These are phyloP conservation scores for Asterophora lycoperdoides DNA, from an alignment of 768 basidiomycete genomes.

Conservation along the genomic window DNA sequence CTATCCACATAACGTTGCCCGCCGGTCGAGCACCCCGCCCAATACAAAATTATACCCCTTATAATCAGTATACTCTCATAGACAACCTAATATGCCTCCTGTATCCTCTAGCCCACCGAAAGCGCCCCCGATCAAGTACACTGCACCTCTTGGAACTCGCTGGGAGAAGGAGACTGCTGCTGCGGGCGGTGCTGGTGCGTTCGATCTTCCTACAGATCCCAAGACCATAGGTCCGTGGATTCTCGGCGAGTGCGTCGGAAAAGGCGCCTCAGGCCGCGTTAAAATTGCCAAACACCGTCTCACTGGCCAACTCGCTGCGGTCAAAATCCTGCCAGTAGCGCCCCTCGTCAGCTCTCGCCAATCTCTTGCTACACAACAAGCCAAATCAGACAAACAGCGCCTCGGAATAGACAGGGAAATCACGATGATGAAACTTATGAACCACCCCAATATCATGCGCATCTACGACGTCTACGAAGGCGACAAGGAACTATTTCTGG, in stretches of 20 bases:
- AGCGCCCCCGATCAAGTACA: constrained; percentile 69
- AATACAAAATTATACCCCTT: constrained; percentile 31
- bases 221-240: constrained; percentile 88
- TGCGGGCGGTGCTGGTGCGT: constrained; percentile 65
- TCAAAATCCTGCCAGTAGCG: constrained; percentile 90
- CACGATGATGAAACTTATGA: constrained; percentile 99
- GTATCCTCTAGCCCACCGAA: constrained; percentile 56
- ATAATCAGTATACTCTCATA: constrained; percentile 23
- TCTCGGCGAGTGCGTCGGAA: constrained; percentile 89
- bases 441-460: constrained; percentile 94
- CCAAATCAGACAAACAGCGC: constrained; percentile 75
- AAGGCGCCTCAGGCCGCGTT: constrained; percentile 91
- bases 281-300: constrained; percentile 85
- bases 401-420: constrained; percentile 92
- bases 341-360: constrained; percentile 70
- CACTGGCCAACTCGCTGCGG: constrained; percentile 89
- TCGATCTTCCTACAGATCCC: constrained; percentile 82
- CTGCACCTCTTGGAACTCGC: constrained; percentile 68
- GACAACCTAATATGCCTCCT: constrained; percentile 32
- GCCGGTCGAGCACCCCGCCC: constrained; percentile 40
- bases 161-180: constrained; percentile 88
- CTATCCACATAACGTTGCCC: constrained; percentile 26
- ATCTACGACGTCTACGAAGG: constrained; percentile 97
- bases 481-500: constrained; percentile 84
- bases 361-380: constrained; percentile 60